phyloP scores from a whole-genome alignment of 371 early-diverging fungal species.

The Syncephalastrum contaminatum region DNA sequence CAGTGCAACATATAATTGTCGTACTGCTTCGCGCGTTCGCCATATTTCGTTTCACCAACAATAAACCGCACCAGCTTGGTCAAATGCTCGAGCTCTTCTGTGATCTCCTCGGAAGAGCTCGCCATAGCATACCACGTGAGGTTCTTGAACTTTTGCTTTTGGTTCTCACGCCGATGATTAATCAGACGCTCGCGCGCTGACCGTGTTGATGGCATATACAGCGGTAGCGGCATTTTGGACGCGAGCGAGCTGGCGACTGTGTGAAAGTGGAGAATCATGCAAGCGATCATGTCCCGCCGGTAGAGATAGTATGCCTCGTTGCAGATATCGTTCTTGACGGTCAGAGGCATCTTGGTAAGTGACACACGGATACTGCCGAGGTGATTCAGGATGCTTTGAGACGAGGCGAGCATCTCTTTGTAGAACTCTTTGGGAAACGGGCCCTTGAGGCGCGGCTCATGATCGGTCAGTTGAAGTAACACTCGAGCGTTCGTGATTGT shows the following conservation, averaged over 20 bases:
- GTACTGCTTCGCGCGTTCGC: slow-evolving; percentile 25
- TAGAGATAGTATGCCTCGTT: slow-evolving; percentile 36
- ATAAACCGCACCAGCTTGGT: slow-evolving; percentile 32
- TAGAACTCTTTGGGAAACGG: slow-evolving; percentile 59
- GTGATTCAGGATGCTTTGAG: slow-evolving; percentile 55
- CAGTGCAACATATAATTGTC: slow-evolving; percentile 18
- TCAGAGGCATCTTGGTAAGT: slow-evolving; percentile 45
- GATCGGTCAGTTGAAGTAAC: slow-evolving; percentile 52
- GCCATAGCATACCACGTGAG: slow-evolving; percentile 52
- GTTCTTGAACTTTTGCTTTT: slow-evolving; percentile 37
- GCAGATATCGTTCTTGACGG: slow-evolving; percentile 41
- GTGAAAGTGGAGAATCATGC: slow-evolving; percentile 44
- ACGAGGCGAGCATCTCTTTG: slow-evolving; percentile 50
- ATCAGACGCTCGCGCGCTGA: slow-evolving; percentile 51
- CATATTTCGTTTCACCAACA: slow-evolving; percentile 42
- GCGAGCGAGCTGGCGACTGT: slow-evolving; percentile 49
- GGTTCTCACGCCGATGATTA: slow-evolving; percentile 33
- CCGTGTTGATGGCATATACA: slow-evolving; percentile 58
- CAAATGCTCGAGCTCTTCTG: slow-evolving; percentile 55
- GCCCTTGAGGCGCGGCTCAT: slow-evolving; percentile 60
- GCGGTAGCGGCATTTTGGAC: slow-evolving; percentile 55
- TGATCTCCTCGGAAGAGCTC: slow-evolving; percentile 51
- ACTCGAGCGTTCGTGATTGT: slow-evolving; percentile 38
- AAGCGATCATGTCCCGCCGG: slow-evolving; percentile 52
- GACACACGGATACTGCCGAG: slow-evolving; percentile 56